Percentiles rank a stretch among this genome's conserved stretches.
phyloP scores from a whole-genome alignment of 1,284 basidiomycete species.

The Cryptococcus amylolentus region DNA sequence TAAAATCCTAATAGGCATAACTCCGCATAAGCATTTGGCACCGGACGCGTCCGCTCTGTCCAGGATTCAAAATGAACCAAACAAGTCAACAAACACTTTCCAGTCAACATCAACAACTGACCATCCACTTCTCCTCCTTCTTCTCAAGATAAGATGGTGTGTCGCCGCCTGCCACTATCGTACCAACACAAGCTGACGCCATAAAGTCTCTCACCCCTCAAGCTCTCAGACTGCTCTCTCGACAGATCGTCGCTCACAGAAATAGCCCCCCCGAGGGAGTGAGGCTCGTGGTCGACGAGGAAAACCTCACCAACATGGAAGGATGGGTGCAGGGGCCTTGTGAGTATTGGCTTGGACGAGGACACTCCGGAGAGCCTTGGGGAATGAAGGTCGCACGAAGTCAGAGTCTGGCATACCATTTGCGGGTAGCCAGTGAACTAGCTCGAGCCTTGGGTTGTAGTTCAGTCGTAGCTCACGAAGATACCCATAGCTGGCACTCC shows the following conservation, averaged over 20 bases:
- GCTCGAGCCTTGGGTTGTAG: neutral
- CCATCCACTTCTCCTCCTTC: too few species aligned
- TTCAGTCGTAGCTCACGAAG: neutral
- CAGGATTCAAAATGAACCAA: too few species aligned
- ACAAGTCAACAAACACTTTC: too few species aligned
- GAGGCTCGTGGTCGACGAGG: conserved; percentile 70
- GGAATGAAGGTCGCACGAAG: neutral
- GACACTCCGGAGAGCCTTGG: neutral
- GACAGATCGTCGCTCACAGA: conserved; percentile 73
- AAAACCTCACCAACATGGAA: conserved; percentile 56
- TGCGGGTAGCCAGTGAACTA: neutral
- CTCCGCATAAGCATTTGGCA: too few species aligned
- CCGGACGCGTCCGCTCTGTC: too few species aligned
- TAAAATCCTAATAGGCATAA: too few species aligned
- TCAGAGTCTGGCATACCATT: neutral
- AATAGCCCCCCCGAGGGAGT: conserved; percentile 82
- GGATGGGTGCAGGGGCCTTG: conserved; percentile 49
- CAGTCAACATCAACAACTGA: too few species aligned
- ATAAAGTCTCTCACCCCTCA: conserved; percentile 51
- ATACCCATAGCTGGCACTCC: conserved; percentile 70
- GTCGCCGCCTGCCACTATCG: too few species aligned
- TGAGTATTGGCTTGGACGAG: conserved; percentile 14
- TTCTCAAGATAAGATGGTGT: too few species aligned
- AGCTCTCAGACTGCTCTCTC: conserved; percentile 60
- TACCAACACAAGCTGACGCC: too few species aligned